Conservation (phyloP, 2,329 filamentous ascomycete species). For the Leptodontidium sp. region DNA sequence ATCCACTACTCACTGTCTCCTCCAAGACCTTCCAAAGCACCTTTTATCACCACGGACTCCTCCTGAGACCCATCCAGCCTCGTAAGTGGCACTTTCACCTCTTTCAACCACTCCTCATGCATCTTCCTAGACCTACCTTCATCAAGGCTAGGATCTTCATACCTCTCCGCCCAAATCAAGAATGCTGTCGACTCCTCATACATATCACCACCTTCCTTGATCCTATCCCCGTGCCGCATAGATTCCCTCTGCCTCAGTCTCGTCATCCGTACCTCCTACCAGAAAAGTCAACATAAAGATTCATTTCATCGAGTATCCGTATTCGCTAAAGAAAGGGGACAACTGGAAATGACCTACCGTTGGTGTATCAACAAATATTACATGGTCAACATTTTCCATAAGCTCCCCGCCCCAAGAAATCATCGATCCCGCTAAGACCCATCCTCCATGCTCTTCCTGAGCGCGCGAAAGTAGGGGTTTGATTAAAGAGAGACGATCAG, state of each 20-base stretch:
- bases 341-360: neutral
- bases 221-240: conserved; percentile 26
- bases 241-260: conserved; percentile 26
- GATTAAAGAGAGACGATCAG: conserved; percentile 25
- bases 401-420: conserved; percentile 24
- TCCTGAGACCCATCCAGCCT: conserved; percentile 25
- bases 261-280: conserved; percentile 24
- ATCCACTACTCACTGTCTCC: neutral
- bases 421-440: conserved; percentile 28
- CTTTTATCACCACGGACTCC: conserved; percentile 27
- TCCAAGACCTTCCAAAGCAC: conserved; percentile 24
- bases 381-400: conserved; percentile 29
- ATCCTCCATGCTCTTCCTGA: conserved; percentile 27
- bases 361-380: conserved; percentile 26
- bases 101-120: conserved; percentile 27
- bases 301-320: neutral
- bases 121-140: conserved; percentile 26
- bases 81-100: conserved; percentile 26
- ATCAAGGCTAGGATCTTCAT: conserved; percentile 27
- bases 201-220: conserved; percentile 30
- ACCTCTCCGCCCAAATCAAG: conserved; percentile 27
- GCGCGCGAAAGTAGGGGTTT: conserved; percentile 19
- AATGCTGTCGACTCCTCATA: conserved; percentile 27
- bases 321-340: neutral
- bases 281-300: neutral